These are phyloP conservation scores for Arxiozyma heterogenica DNA, from an alignment of 1,139 yeast genomes.

Conservation along the genomic window DNA sequence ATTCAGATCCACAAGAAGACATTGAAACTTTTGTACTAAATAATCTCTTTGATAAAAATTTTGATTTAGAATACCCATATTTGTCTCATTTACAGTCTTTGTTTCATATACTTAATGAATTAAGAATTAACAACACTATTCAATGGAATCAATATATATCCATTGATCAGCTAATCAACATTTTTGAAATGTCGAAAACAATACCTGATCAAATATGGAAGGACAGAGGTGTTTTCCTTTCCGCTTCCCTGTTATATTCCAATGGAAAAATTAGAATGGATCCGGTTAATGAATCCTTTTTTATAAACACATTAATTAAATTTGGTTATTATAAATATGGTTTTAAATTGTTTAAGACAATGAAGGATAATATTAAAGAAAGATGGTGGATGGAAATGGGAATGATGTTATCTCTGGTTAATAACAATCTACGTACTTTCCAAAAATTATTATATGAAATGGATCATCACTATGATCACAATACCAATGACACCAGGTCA, in stretches of 20 bases:
- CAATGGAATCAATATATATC: conserved; percentile 1
- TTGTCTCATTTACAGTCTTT: neutral
- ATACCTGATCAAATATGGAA: conserved; percentile 14
- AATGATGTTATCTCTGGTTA: conserved; percentile 27
- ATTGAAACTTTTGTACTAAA: neutral
- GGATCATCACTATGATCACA: conserved; percentile 11
- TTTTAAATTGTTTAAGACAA: conserved; percentile 20
- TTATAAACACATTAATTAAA: conserved; percentile 28
- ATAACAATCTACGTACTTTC: conserved; percentile 28
- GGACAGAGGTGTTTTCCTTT: conserved; percentile 18
- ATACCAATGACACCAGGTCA: neutral
- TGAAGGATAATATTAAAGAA: conserved; percentile 24
- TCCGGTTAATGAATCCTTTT: conserved; percentile 30
- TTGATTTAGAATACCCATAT: neutral
- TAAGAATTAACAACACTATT: neutral
- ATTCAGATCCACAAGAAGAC: neutral
- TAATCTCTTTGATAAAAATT: neutral
- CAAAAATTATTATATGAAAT: conserved; percentile 16
- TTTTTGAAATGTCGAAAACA: conserved; percentile 23
- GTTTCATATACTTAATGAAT: conserved; percentile 1
- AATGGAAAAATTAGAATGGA: conserved; percentile 26
- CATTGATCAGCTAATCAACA: conserved; percentile 19
- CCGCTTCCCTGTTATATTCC: conserved; percentile 24
- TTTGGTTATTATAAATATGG: conserved; percentile 27
- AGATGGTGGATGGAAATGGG: conserved; percentile 36